Percentiles rank a stretch among this genome's conserved stretches.
These are phyloP conservation scores for Colletotrichum aenigma DNA, from an alignment of 2,329 filamentous ascomycete genomes.

Conservation along the genomic window DNA sequence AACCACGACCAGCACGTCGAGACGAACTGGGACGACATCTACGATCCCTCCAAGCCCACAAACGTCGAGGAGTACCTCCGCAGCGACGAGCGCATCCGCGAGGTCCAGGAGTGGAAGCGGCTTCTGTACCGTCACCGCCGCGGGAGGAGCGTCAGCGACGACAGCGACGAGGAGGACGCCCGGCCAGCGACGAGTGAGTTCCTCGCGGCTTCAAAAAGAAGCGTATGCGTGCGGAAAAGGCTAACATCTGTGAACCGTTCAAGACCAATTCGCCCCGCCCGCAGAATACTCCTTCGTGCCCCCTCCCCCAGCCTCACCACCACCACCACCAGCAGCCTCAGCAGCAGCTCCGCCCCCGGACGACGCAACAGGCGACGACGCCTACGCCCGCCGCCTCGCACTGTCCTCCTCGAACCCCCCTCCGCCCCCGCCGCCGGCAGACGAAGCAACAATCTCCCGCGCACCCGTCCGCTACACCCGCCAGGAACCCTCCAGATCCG, in stretches of 20 bases:
- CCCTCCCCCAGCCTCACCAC: slow-evolving; percentile 51
- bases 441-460: slow-evolving; percentile 71
- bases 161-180: slow-evolving; percentile 46
- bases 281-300: slow-evolving; percentile 61
- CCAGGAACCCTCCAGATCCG: slow-evolving; percentile 33
- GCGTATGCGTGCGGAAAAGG: background rate
- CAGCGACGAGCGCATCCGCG: slow-evolving; percentile 82
- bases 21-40: slow-evolving; percentile 91
- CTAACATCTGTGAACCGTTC: slow-evolving; percentile 22
- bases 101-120: slow-evolving; percentile 85
- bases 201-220: background rate
- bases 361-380: slow-evolving; percentile 71
- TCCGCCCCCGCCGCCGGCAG: slow-evolving; percentile 39
- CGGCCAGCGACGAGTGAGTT: slow-evolving; percentile 25
- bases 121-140: slow-evolving; percentile 76
- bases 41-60: slow-evolving; percentile 82
- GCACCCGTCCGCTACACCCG: slow-evolving; percentile 76
- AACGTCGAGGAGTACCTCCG: slow-evolving; percentile 84
- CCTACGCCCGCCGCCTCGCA: slow-evolving; percentile 66
- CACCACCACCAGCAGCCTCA: slow-evolving; percentile 48
- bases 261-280: slow-evolving; percentile 66
- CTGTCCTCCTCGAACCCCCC: slow-evolving; percentile 48
- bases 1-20: slow-evolving; percentile 59
- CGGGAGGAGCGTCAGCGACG: slow-evolving; percentile 39
- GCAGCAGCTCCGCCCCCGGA: slow-evolving; percentile 53